phyloP scores from a whole-genome alignment of 768 basidiomycete genomes.

The Auricularia cornea region DNA sequence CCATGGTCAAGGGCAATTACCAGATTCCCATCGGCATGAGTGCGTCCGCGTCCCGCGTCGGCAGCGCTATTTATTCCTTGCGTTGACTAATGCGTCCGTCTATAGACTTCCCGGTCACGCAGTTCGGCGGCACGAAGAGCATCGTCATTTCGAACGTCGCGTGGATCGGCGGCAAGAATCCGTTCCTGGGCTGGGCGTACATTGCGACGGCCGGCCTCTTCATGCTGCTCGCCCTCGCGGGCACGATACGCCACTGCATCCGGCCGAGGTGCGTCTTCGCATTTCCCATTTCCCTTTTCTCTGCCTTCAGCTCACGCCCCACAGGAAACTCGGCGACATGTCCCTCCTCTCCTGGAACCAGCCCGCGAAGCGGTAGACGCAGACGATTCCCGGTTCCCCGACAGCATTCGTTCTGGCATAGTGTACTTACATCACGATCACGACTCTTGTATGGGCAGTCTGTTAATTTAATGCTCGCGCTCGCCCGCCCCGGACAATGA shows the following conservation, averaged over 20 bases:
- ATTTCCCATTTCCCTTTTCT: constrained; percentile 6
- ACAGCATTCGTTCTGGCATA: background rate
- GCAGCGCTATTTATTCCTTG: background rate
- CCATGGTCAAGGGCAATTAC: constrained; percentile 67
- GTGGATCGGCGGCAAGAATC: constrained; percentile 98
- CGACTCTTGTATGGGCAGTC: background rate
- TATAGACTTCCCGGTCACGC: constrained; percentile 86
- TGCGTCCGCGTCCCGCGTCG: constrained; percentile 32
- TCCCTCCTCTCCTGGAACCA: constrained; percentile 79
- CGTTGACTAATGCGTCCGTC: constrained; percentile 6
- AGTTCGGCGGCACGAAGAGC: constrained; percentile 92
- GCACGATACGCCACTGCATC: constrained; percentile 86
- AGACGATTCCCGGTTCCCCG: no score
- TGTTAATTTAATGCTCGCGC: background rate
- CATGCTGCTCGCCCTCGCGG: constrained; percentile 76
- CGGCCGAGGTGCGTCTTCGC: constrained; percentile 86
- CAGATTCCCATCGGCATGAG: constrained; percentile 71
- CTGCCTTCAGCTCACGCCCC: constrained; percentile 6
- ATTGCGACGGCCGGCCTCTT: constrained; percentile 83
- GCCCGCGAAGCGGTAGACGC: constrained; percentile 17
- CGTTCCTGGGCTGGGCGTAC: constrained; percentile 98
- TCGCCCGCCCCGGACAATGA: constrained; percentile 7
- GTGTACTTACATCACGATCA: background rate
- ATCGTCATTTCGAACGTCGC: constrained; percentile 95
- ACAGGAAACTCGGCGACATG: constrained; percentile 81